Evolutionary conservation across 371 early-diverging fungal genomes (phyloP), one percentile per base, ranked within the genome.

Genomic region (Actinomucor elegans): DNA sequence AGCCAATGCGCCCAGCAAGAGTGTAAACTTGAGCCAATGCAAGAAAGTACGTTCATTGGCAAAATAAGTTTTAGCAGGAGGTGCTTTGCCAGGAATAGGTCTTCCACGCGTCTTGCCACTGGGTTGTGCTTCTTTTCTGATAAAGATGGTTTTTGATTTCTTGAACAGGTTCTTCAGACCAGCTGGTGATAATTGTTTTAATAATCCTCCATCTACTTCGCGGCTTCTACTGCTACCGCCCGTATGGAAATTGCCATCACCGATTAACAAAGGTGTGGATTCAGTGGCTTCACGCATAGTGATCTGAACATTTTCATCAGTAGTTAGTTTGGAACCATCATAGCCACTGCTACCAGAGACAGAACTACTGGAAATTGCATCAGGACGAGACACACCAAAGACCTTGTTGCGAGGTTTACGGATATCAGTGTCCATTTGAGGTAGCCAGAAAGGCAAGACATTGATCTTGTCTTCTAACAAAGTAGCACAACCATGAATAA

Each of bases 31-130:
- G 32, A 87, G 74, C 88, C 88, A 87, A 23, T 92, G 85, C 51
- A 98, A 74, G 67, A 98, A 98, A 0, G 98, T 98, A 44, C 98
- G 84, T 69, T 98, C 98, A 61, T 98, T 98, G 46, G 98, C 98
- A 77, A 98, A 98, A 64, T 89, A 97, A 11, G 94, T 94, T 74
- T 98, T 98, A 38, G 96, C 82, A 37, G 73, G 71, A 8, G 71
- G 71, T 12, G 77, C 63, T 40, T 64, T 68, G 11, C 59, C 55
- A 9, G 55, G 44, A 24, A 59, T 53, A 14, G 56, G 48, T 21
- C 62, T 48, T 42, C 45, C 42, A 36, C 51, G 59, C 0, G 44
- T 48, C 33, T 29, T 52, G 7, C 43, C 34, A 18, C 24, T 38
- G 9, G 59, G 29, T 6, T 46, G 23, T 28, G 45, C 48, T 2